Evolutionary conservation across 75 land plant genomes (phyloP), one percentile per base, ranked within the genome.

Genomic region (Cryptomeria japonica): DNA sequence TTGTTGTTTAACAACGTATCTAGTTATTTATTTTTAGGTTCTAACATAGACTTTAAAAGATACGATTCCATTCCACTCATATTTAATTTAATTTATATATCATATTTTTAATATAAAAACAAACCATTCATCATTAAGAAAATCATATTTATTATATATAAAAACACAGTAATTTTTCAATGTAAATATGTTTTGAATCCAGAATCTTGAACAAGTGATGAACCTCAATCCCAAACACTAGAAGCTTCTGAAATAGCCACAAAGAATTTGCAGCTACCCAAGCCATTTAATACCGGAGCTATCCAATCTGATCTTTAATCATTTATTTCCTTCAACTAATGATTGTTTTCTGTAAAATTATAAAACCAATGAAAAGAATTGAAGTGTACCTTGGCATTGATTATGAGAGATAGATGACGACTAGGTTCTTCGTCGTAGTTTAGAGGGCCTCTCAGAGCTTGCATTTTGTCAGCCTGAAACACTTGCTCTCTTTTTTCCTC

Each of bases 391-490:
- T 94, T 93, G 91, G 95, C 83, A 68, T 97, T 97, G 88, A 96
- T 93, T 8, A 85, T 89, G 39, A 97, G 95, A 19, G 88, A 84
- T 19, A 94, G 94, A 84, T 96, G 93, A 83, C 99, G 99, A 55
- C 91, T 77, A 14, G 99, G 97, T 44, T 97, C 99, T n/a, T 87
- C 80, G 0, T 94, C 94, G 86, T 97, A 97, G 76, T 91, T 92
- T 3, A 89, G 84, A 5, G 97, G 96, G 1, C 89, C 97, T 75
- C 72, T 92, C 36, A 96, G 39, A 86, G 93, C 94, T 44, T 93
- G 94, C 96, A 94, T 94, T 5, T 68, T 28, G 7, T 28, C 5
- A 4, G 3, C 31, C 3, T 28, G 32, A 5, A 25, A 0, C 7
- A 25, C 31, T 8, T 5, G 32, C 32, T 7, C 7, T n/a, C n/a